phyloP scores from a whole-genome alignment of 2,329 filamentous ascomycete genomes.

The Hypoxylon sp. region DNA sequence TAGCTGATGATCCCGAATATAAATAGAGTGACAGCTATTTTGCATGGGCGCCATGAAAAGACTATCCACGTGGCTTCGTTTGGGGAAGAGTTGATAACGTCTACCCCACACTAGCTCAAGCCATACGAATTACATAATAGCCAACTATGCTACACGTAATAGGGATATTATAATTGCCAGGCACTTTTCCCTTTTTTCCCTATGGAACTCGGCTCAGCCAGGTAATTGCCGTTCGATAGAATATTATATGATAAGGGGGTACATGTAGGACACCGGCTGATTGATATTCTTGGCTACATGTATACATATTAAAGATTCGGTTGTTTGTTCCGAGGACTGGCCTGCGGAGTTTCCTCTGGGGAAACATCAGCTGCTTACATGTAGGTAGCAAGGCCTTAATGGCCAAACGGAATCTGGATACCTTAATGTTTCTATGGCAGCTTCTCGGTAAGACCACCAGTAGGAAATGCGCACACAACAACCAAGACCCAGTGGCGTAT shows the following conservation, averaged over 20 bases:
- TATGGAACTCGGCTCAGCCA: not conserved
- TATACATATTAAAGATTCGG: not conserved
- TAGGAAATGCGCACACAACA: slow-evolving; percentile 3
- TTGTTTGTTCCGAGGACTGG: slow-evolving; percentile 4
- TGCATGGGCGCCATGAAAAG: not conserved
- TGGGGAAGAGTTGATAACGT: not conserved
- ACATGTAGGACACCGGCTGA: not conserved
- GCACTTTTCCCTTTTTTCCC: too few relatives aligned
- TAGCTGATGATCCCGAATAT: not conserved
- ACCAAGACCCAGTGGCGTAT: slow-evolving; percentile 22
- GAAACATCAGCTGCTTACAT: not conserved
- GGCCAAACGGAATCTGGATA: not conserved
- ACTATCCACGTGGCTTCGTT: slow-evolving; percentile 1
- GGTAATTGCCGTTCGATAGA: not conserved
- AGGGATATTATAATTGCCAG: too few relatives aligned
- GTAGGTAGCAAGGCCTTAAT: slow-evolving; percentile 4
- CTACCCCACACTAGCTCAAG: not conserved
- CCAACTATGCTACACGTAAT: not conserved
- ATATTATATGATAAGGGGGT: not conserved
- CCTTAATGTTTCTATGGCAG: slow-evolving; percentile 3
- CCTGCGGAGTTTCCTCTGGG: not conserved
- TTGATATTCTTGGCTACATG: not conserved
- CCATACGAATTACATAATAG: not conserved
- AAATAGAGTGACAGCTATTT: not conserved
- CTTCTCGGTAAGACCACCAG: slow-evolving; percentile 1